Evolutionary conservation across 139 green algal genomes (phyloP).

Genomic region (Eudorina sp.): DNA sequence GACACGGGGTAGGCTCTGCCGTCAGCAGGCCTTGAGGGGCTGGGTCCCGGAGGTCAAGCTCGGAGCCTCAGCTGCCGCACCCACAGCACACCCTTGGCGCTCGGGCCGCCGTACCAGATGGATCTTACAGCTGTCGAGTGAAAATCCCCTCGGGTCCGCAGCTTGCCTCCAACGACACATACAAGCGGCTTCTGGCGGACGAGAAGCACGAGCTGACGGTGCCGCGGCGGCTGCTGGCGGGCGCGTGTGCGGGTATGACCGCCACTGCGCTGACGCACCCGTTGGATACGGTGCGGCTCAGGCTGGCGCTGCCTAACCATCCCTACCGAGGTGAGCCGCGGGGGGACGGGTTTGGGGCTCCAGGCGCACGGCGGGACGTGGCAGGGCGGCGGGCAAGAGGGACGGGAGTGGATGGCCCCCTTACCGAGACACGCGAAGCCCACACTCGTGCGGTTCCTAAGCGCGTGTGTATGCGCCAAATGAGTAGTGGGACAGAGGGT

Average conservation of each 20-base stretch:
- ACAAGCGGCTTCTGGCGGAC: slow-evolving; percentile 83
- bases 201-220: slow-evolving; percentile 81
- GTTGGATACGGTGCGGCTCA: slow-evolving; percentile 91
- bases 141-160: slow-evolving; percentile 43
- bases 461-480: no score
- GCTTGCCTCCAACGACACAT: slow-evolving; percentile 85
- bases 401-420: no score
- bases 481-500: no score
- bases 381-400: no score
- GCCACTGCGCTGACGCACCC: slow-evolving; percentile 96
- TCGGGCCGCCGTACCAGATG: no score
- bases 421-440: no score
- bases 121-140: not conserved
- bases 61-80: no score
- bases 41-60: no score
- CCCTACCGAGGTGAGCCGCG: slow-evolving; percentile 72
- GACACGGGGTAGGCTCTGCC: no score
- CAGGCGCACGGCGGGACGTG: no score
- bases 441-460: no score
- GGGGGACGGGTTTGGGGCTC: not conserved
- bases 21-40: no score
- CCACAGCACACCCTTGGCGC: not conserved
- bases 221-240: slow-evolving; percentile 75
- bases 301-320: slow-evolving; percentile 89
- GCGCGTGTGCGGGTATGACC: slow-evolving; percentile 95